Base-by-base conservation (phyloP, 2,329 filamentous ascomycete genomes). In the Metarhizium anisopliae region DNA sequence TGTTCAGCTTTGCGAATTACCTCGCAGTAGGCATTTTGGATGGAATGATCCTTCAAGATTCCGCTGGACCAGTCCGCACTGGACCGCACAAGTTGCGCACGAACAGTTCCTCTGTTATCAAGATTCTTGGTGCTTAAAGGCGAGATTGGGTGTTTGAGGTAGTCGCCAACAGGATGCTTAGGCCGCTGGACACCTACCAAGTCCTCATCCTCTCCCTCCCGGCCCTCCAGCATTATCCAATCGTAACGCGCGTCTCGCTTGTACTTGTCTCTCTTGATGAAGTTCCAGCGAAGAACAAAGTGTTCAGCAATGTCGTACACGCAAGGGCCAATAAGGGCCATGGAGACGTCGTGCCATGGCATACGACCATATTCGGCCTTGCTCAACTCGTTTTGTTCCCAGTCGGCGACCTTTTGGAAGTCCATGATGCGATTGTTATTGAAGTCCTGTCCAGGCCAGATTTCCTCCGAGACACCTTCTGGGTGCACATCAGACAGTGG, bases 351-450 rank as follows among this genome's bases (percentile, higher is more conserved):
- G 67, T 97, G 92, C 94, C 94, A 99, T 0, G 93, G 93, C 94
- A 99, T 97, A 35, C 94, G 86, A 7, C 92, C 92, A 64, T 86
- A 95, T 51, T 96, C 90, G 3, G 87, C 85, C 72, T 97, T 97
- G 70, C 85, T 90, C 16, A 97, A 76, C 68, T 96, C 90, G 62
- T 99, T 97, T 52, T 87, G 83, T 70, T 94, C 90, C 93, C 93
- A 97, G 66, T 96, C 87, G 35, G 89, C 71, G 1, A 97, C 94
- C 36, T 86, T 87, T 63, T 96, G 81, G 68, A 97, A 99, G 66
- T 99, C 94, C 86, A 95, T 89, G 63, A 97, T 86, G 42, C 93
- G 84, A 69, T 96, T 96, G 71, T 97, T 97, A 72, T 97, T 97
- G 77, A 95, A 97, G 65, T 99, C 94, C 67, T 99, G 94, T 0